Conservation (phyloP, 805 yeast species). For the Maudiozyma bulderi region DNA sequence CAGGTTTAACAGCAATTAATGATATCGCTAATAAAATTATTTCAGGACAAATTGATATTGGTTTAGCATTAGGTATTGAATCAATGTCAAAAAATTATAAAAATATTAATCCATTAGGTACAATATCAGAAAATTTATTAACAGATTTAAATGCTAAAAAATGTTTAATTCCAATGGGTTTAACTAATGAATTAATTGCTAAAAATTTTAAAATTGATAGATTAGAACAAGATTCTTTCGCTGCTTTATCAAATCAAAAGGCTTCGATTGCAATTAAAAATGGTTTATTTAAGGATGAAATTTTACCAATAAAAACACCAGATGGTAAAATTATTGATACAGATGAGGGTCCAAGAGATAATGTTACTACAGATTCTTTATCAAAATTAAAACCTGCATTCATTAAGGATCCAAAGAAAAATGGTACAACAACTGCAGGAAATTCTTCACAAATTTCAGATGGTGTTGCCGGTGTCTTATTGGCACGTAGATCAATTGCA, state of each 20-base stretch:
- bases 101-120: conserved; percentile 55
- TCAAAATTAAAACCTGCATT: conserved; percentile 80
- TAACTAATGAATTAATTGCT: conserved; percentile 88
- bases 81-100: conserved; percentile 88
- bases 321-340: conserved; percentile 38
- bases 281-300: conserved; percentile 82
- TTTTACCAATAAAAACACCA: conserved; percentile 66
- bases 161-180: conserved; percentile 93
- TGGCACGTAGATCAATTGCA: conserved; percentile 81
- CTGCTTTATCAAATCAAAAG: conserved; percentile 77
- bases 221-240: conserved; percentile 74
- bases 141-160: conserved; percentile 44
- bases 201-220: conserved; percentile 54
- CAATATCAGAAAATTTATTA: conserved; percentile 42
- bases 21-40: conserved; percentile 83
- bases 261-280: conserved; percentile 64
- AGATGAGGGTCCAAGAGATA: conserved; percentile 86
- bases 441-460: conserved; percentile 94
- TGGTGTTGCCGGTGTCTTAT: conserved; percentile 86
- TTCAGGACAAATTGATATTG: conserved; percentile 82
- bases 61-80: conserved; percentile 89
- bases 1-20: conserved; percentile 84
- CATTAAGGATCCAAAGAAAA: conserved; percentile 37
- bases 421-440: conserved; percentile 87
- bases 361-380: conserved; percentile 71